Percentiles rank a stretch among this genome's conserved stretches.
Evolutionary conservation across 2,329 filamentous ascomycete genomes (phyloP).

Genomic region (Emericellopsis cladophorae): DNA sequence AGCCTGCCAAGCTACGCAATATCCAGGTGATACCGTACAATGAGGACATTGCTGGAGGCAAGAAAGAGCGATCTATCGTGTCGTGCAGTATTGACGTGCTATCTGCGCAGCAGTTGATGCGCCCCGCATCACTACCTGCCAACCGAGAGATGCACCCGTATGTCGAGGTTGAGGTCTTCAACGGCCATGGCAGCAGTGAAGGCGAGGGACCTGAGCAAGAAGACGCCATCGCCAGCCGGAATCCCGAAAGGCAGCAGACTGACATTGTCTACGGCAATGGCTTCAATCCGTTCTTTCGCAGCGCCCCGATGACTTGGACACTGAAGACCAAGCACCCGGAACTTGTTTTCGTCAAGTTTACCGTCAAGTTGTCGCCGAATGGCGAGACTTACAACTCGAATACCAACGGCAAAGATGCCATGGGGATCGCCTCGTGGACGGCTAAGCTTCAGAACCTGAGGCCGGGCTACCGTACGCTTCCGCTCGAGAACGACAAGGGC

Average conservation of each 20-base stretch:
- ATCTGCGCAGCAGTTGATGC: conserved; percentile 88
- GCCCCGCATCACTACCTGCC: conserved; percentile 58
- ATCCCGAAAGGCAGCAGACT: conserved; percentile 68
- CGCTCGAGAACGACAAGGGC: conserved; percentile 75
- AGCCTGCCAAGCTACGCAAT: conserved; percentile 73
- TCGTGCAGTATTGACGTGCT: conserved; percentile 79
- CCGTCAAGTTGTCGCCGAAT: conserved; percentile 75
- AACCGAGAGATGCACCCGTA: conserved; percentile 79
- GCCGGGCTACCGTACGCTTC: conserved; percentile 85
- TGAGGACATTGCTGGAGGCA: conserved; percentile 39
- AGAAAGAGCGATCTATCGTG: conserved; percentile 70
- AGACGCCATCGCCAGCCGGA: conserved; percentile 24
- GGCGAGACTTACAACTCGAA: conserved; percentile 54
- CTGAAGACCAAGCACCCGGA: conserved; percentile 91
- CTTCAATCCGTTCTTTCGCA: conserved; percentile 74
- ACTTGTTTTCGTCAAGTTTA: conserved; percentile 86
- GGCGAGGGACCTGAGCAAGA: background rate
- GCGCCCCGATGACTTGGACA: conserved; percentile 65
- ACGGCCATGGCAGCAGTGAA: conserved; percentile 25
- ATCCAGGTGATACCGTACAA: conserved; percentile 46
- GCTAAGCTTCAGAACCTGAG: conserved; percentile 84
- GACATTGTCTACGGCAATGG: conserved; percentile 76
- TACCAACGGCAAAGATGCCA: conserved; percentile 33
- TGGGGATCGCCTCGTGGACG: conserved; percentile 75
- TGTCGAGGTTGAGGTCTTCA: conserved; percentile 83